phyloP scores from a whole-genome alignment of 164 flowering plant species.

The Amborella trichopoda region DNA sequence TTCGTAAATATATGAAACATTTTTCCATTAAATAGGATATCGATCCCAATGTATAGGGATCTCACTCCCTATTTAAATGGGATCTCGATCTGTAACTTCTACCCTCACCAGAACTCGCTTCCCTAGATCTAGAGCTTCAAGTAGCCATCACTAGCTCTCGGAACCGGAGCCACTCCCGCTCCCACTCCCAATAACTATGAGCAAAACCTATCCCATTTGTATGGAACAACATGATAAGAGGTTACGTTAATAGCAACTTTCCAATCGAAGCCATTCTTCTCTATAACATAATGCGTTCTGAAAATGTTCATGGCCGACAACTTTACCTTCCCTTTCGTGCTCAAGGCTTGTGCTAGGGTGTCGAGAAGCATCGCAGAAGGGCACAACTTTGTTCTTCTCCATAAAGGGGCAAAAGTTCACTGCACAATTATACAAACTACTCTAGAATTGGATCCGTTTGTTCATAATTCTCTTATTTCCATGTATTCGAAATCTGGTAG shows the following conservation, averaged over 20 bases:
- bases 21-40: too few species aligned
- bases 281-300: constrained; percentile 25
- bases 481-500: constrained; percentile 29
- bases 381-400: not conserved
- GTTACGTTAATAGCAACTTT: constrained; percentile 22
- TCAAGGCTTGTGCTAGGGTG: constrained; percentile 33
- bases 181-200: too few species aligned
- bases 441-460: constrained; percentile 14
- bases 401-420: constrained; percentile 32
- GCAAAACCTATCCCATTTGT: too few species aligned
- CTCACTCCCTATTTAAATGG: too few species aligned
- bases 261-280: constrained; percentile 25
- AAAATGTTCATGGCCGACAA: constrained; percentile 17
- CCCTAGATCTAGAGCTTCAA: too few species aligned
- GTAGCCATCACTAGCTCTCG: too few species aligned
- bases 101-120: too few species aligned
- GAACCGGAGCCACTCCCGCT: too few species aligned
- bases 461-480: constrained; percentile 26
- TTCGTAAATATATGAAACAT: too few species aligned
- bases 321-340: constrained; percentile 30
- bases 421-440: constrained; percentile 21
- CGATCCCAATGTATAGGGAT: too few species aligned
- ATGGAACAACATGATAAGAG: constrained; percentile 39
- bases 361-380: constrained; percentile 8
- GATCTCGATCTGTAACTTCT: too few species aligned